Base-by-base conservation (phyloP, 352 stramenopile species). In the Albugo candida region DNA sequence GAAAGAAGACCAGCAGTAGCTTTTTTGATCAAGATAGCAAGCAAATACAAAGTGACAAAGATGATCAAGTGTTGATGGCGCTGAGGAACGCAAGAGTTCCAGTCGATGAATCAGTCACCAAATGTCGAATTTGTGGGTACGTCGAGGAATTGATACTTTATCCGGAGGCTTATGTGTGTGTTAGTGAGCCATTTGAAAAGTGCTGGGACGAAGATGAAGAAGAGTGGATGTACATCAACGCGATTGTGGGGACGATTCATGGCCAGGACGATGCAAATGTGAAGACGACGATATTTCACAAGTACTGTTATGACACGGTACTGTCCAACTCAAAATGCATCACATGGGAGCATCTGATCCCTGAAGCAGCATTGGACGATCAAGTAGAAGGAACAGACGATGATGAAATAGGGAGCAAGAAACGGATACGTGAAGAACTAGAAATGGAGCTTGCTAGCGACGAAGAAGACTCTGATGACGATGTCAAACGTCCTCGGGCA, bases 221-320 rank as follows among this genome's bases (percentile, higher is more conserved):
- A 45, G 78, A 92, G 24, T 92, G 78, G 78, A 84, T 92, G 76
- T 92, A 92, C 57, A 87, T 71, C 51, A 91, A 91, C 49, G 78
- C 78, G 1, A 70, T 91, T 20, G 56, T 70, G n/a, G 78, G 69
- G 10, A 77, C 63, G 43, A 83, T 91, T 41, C 69, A 83, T 49
- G 24, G 3, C 24, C 35, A 38, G 10, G 19, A 17, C 10, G 61
- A 83, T 41, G 48, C 56, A 0, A 52, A 52, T 34, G 45, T 53
- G 14, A 61, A 70, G 45, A 60, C 78, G 36, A 87, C 76, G 2
- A 92, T 92, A 41, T 88, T 92, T 54, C 78, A 92, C 70, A 88
- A 88, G 60, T 89, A 87, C 47, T 92, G 78, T 49, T 87, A 85
- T 53, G 78, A 92, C 38, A 83, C 75, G 8, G 78, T 86, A 18